Base-by-base conservation (phyloP, 192 early-diverging fungal genomes). In the Coemansia sp. region DNA sequence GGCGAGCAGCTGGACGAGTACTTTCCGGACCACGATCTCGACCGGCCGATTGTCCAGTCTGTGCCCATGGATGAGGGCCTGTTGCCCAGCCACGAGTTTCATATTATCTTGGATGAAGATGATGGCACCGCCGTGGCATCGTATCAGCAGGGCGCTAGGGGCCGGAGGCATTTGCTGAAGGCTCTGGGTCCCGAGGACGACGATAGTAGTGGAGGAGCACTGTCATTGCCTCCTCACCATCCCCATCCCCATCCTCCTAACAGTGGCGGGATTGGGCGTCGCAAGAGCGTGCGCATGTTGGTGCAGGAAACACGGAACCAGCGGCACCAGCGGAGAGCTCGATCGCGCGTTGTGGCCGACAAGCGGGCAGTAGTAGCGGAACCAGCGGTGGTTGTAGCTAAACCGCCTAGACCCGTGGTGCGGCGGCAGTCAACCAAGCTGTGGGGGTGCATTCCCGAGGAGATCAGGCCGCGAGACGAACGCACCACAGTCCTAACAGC, bases 11-110 rank as follows among this genome's bases (percentile, higher is more conserved):
- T 92, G 54, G 89, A 90, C 40, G 76, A 86, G 64, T 93, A 88
- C 64, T 89, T 93, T 64, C 90, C 90, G 25, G 86, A 79, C n/a
- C 89, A 92, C 45, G 89, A 93, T 60, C 68, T 93, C 46, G 92
- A 93, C 62, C 79, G 84, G 46, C 88, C 85, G n/a, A 90, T 92
- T 53, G 79, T 89, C 17, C 87, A 88, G 68, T 56, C 75, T 6
- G 69, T 84, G 42, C 65, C 73, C 0, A 60, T 79, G 7, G 68
- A 69, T 20, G 67, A 46, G 17, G 76, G 60, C 9, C 24, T 57
- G 66, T 35, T 73, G 40, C 68, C 76, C 49, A 63, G 47, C 24
- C 56, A 47, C 0, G 70, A 83, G 71, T 71, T 74, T 37, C 76
- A 83, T 53, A 74, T 77, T n/a, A 74, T 77, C 4, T 14, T 83